Evolutionary conservation across 2,329 filamentous ascomycete species (phyloP).

Genomic region (Whalleya microplaca): DNA sequence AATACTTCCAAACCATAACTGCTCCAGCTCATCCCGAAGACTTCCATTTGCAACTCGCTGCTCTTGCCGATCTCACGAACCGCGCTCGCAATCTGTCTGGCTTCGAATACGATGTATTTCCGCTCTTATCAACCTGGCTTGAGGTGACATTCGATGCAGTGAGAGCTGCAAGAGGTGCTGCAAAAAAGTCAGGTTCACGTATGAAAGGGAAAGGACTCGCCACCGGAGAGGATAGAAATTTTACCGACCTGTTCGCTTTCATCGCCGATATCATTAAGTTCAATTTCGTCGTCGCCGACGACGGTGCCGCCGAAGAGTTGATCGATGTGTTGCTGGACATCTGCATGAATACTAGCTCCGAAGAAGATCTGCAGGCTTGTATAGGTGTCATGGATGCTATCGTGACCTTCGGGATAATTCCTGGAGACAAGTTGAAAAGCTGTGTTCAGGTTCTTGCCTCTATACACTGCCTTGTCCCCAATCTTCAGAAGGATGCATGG

Average conservation of each 20-base stretch:
- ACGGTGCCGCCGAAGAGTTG: slow-evolving; percentile 62
- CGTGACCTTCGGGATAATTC: slow-evolving; percentile 73
- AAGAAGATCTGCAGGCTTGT: slow-evolving; percentile 68
- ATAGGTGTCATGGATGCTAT: slow-evolving; percentile 71
- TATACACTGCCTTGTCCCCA: slow-evolving; percentile 68
- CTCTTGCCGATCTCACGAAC: slow-evolving; percentile 64
- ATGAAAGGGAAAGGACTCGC: slow-evolving; percentile 46
- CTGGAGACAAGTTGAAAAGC: slow-evolving; percentile 61
- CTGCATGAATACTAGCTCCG: slow-evolving; percentile 67
- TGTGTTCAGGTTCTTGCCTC: slow-evolving; percentile 74
- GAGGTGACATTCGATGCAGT: slow-evolving; percentile 58
- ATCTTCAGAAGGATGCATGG: slow-evolving; percentile 68
- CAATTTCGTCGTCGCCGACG: slow-evolving; percentile 70
- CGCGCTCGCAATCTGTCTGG: slow-evolving; percentile 65
- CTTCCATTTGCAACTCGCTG: slow-evolving; percentile 67
- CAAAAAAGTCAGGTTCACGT: slow-evolving; percentile 53
- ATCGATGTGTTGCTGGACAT: slow-evolving; percentile 67
- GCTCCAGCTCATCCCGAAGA: slow-evolving; percentile 61
- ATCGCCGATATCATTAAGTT: slow-evolving; percentile 74
- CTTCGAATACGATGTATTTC: slow-evolving; percentile 69
- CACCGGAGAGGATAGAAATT: slow-evolving; percentile 61
- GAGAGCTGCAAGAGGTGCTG: slow-evolving; percentile 52
- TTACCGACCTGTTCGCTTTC: slow-evolving; percentile 67
- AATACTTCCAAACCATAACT: slow-evolving; percentile 67
- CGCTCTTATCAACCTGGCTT: slow-evolving; percentile 65